Conservation (phyloP, 2,329 filamentous ascomycete species). For the Fusarium tricinctum region DNA sequence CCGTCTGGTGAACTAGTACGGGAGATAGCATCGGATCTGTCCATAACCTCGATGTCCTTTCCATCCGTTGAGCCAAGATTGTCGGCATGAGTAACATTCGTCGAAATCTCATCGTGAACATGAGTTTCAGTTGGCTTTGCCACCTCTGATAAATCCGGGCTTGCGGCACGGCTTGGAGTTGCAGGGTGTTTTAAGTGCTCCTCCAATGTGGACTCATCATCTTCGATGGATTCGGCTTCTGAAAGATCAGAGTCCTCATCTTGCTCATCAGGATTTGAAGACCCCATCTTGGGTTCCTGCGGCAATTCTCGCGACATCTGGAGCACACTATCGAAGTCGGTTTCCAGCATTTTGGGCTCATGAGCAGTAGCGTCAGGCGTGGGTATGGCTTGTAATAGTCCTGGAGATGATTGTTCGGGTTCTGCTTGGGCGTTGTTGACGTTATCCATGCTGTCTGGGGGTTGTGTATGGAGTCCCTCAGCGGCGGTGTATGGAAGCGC, state of each 20-base stretch:
- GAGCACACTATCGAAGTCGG: conserved; percentile 28
- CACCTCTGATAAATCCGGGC: not conserved
- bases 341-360: conserved; percentile 26
- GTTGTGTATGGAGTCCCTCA: conserved; percentile 4
- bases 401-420: conserved; percentile 6
- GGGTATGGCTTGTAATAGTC: conserved; percentile 17
- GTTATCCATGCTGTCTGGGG: conserved; percentile 5
- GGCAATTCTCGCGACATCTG: conserved; percentile 26
- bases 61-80: not conserved
- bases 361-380: conserved; percentile 5
- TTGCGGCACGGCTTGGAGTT: not conserved
- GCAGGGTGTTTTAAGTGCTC: conserved; percentile 3
- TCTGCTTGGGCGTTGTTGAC: conserved; percentile 5
- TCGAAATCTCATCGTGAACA: not conserved
- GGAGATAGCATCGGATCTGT: conserved; percentile 3
- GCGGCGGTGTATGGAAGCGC: conserved; percentile 12
- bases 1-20: conserved; percentile 16
- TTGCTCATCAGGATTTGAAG: not conserved
- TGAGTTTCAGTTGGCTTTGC: conserved; percentile 6
- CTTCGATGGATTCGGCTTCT: conserved; percentile 12
- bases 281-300: not conserved
- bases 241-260: conserved; percentile 8
- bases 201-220: conserved; percentile 7
- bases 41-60: not conserved
- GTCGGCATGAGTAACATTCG: not conserved